Percentiles rank a stretch among this genome's conserved stretches.
Conservation (phyloP, 495 filamentous ascomycete species). For the Xeromyces bisporus region DNA sequence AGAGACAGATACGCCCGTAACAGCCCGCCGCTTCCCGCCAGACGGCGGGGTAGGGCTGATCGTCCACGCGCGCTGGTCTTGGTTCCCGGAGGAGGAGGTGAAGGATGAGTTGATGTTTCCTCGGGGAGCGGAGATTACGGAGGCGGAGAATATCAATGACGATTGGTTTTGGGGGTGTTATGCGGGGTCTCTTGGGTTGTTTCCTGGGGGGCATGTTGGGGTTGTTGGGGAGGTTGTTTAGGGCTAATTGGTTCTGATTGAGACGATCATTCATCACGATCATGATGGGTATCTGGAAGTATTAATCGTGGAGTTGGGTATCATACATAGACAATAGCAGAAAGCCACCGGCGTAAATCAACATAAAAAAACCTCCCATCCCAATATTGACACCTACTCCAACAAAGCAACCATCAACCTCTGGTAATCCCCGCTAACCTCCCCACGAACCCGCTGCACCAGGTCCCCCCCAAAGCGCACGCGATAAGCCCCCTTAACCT, state of each 20-base stretch:
- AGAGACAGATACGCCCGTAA: not conserved
- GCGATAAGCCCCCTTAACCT: constrained; percentile 58
- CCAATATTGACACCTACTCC: constrained; percentile 16
- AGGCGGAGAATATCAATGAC: constrained; percentile 67
- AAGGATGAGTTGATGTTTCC: constrained; percentile 71
- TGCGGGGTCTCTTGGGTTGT: constrained; percentile 55
- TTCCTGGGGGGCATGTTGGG: constrained; percentile 55
- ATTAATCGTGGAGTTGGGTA: too few species aligned
- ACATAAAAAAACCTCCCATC: too few species aligned
- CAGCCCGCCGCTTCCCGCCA: constrained; percentile 40
- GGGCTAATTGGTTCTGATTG: too few species aligned
- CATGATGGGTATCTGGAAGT: too few species aligned
- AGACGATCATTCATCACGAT: too few species aligned
- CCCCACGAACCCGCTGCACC: constrained; percentile 47
- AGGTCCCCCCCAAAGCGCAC: constrained; percentile 45
- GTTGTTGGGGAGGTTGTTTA: constrained; percentile 23
- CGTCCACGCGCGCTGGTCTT: constrained; percentile 52
- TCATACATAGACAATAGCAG: too few species aligned
- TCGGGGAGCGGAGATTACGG: constrained; percentile 59
- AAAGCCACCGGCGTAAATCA: too few species aligned
- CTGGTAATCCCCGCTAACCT: constrained; percentile 80
- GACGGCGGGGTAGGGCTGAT: constrained; percentile 49
- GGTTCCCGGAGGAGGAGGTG: constrained; percentile 44
- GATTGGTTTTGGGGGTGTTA: constrained; percentile 78
- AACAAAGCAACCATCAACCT: constrained; percentile 30